Conservation (phyloP, 176 grass and related monocot species). For the Cocos nucifera region DNA sequence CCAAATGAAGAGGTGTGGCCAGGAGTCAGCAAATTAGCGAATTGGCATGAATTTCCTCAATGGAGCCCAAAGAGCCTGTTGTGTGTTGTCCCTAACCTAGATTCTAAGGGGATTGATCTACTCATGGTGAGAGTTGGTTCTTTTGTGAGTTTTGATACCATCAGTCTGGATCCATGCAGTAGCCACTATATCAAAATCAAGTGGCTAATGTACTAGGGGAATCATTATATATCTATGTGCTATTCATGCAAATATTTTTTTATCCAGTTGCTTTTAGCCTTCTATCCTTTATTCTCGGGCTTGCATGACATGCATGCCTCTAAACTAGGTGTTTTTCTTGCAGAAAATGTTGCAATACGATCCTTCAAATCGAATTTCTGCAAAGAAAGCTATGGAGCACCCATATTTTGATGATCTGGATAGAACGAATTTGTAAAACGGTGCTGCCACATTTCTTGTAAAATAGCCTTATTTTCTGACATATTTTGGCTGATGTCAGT, state of each 20-base stretch:
- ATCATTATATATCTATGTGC: too few species aligned
- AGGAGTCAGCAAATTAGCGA: conserved; percentile 64
- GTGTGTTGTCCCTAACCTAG: conserved; percentile 42
- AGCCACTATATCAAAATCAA: too few species aligned
- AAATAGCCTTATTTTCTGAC: too few species aligned
- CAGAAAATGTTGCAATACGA: conserved; percentile 86
- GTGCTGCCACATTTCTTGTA: too few species aligned
- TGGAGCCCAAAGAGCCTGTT: conserved; percentile 60
- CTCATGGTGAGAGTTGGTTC: conserved; percentile 52
- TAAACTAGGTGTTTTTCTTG: conserved; percentile 1
- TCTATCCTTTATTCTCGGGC: too few species aligned
- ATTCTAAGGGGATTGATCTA: conserved; percentile 53
- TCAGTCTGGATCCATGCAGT: too few species aligned
- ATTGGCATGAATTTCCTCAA: conserved; percentile 91
- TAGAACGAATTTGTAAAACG: conserved; percentile 47
- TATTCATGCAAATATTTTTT: too few species aligned
- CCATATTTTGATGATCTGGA: conserved; percentile 59
- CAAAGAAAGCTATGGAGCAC: conserved; percentile 71
- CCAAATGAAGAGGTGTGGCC: conserved; percentile 86
- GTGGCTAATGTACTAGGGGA: too few species aligned
- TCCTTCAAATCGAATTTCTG: conserved; percentile 65
- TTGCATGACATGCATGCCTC: too few species aligned
- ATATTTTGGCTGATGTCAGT: too few species aligned
- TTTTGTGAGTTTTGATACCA: too few species aligned
- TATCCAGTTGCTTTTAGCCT: too few species aligned